Evolutionary conservation across 345 rosid genomes (phyloP).

Genomic region (Arabidopsis suecica): DNA sequence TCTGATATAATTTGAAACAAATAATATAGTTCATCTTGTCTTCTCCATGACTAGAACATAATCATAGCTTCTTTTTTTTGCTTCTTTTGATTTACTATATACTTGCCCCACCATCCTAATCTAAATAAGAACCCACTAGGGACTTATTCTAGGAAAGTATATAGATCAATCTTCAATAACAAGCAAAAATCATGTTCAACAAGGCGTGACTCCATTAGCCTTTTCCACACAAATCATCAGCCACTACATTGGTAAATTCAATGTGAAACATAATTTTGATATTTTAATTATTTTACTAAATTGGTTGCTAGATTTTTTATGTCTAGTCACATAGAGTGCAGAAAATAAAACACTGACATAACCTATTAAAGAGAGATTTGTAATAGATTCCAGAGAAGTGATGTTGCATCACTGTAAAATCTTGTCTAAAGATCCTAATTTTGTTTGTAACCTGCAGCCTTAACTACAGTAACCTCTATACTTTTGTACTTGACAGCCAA

Average conservation of each 20-base stretch:
- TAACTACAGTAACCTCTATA: constrained; percentile 34
- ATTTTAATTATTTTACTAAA: constrained; percentile 21
- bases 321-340: constrained; percentile 30
- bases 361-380: constrained; percentile 40
- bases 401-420: constrained; percentile 39
- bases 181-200: constrained; percentile 44
- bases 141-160: constrained; percentile 33
- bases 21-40: constrained; percentile 44
- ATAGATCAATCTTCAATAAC: constrained; percentile 45
- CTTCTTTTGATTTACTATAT: constrained; percentile 40
- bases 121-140: constrained; percentile 40
- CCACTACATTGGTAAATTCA: constrained; percentile 10
- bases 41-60: constrained; percentile 46
- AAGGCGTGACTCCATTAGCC: constrained; percentile 41
- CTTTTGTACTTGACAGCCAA: constrained; percentile 33
- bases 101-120: constrained; percentile 33
- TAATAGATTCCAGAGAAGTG: constrained; percentile 43
- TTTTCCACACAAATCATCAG: constrained; percentile 35
- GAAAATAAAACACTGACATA: constrained; percentile 35
- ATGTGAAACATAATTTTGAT: not conserved
- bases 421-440: constrained; percentile 38
- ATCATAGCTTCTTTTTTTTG: constrained; percentile 46
- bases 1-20: constrained; percentile 43
- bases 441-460: constrained; percentile 40
- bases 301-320: constrained; percentile 6